Evolutionary conservation across 805 yeast genomes (phyloP).

Genomic region (Teunomyces atbi): DNA sequence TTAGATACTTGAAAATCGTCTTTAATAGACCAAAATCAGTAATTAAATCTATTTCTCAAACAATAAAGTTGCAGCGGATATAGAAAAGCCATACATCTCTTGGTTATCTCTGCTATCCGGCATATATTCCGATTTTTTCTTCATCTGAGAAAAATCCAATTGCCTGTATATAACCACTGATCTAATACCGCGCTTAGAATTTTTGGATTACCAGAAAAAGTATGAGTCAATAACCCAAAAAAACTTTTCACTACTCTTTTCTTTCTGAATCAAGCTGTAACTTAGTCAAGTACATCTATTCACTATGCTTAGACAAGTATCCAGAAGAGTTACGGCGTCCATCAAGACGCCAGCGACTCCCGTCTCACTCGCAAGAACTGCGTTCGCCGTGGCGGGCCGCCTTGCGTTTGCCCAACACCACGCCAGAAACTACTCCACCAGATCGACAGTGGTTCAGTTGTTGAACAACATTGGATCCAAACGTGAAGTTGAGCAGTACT

Average conservation of each 20-base stretch:
- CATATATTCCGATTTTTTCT: too few species aligned
- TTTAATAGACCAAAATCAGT: too few species aligned
- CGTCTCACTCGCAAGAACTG: conserved; percentile 3
- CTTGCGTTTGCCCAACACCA: neutral
- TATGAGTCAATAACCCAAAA: conserved; percentile 12
- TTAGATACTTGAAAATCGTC: too few species aligned
- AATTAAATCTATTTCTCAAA: too few species aligned
- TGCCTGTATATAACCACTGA: conserved; percentile 19
- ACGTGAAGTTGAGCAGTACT: conserved; percentile 96
- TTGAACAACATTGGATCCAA: conserved; percentile 95
- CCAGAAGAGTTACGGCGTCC: conserved; percentile 8
- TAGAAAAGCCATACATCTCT: too few species aligned
- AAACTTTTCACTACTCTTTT: conserved; percentile 6
- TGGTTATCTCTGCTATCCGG: too few species aligned
- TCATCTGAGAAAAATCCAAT: neutral
- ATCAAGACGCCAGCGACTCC: conserved; percentile 6
- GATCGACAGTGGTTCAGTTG: conserved; percentile 94
- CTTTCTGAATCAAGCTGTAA: conserved; percentile 1
- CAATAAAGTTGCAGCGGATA: too few species aligned
- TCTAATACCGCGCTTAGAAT: conserved; percentile 41
- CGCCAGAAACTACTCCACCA: conserved; percentile 50
- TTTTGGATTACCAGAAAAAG: conserved; percentile 27
- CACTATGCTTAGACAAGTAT: conserved; percentile 20
- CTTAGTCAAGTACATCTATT: neutral
- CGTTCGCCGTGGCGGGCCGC: conserved; percentile 2